These are phyloP conservation scores for Dalechampia spathulata DNA, from an alignment of 441 rosid genomes.

Conservation along the genomic window DNA sequence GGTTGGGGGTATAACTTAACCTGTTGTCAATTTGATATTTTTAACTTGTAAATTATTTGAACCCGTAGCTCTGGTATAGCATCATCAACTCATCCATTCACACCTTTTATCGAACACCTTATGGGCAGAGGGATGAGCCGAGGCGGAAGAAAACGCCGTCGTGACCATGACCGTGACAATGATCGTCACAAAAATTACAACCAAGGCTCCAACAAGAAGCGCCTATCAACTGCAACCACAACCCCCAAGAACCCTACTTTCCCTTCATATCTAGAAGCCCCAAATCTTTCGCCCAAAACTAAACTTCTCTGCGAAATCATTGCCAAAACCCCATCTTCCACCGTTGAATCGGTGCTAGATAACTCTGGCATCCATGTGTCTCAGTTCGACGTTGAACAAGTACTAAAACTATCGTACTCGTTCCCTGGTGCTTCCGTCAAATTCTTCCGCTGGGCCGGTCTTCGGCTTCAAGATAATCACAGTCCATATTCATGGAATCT, in stretches of 20 bases:
- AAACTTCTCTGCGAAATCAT: conserved; percentile 39
- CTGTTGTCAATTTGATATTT: no score
- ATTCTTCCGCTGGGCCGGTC: conserved; percentile 64
- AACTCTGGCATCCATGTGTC: conserved; percentile 33
- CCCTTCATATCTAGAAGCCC: conserved; percentile 33
- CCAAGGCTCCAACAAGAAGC: neutral
- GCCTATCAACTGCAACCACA: neutral
- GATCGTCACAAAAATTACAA: conserved; percentile 2
- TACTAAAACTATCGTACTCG: conserved; percentile 48
- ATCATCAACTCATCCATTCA: neutral
- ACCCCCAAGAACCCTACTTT: conserved; percentile 19
- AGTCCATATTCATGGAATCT: conserved; percentile 68
- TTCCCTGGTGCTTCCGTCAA: conserved; percentile 46
- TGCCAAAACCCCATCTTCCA: conserved; percentile 37
- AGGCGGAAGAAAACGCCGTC: conserved; percentile 12
- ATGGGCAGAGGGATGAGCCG: conserved; percentile 12
- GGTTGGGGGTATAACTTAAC: no score
- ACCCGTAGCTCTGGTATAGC: no score
- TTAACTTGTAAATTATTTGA: no score
- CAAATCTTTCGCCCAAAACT: conserved; percentile 29
- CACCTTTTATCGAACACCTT: neutral
- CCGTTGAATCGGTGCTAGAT: conserved; percentile 34
- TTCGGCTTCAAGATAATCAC: conserved; percentile 35
- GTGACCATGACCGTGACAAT: conserved; percentile 1
- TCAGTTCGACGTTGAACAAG: conserved; percentile 40